Evolutionary conservation across 2,329 filamentous ascomycete genomes (phyloP).

Genomic region (Colletotrichum phormii): DNA sequence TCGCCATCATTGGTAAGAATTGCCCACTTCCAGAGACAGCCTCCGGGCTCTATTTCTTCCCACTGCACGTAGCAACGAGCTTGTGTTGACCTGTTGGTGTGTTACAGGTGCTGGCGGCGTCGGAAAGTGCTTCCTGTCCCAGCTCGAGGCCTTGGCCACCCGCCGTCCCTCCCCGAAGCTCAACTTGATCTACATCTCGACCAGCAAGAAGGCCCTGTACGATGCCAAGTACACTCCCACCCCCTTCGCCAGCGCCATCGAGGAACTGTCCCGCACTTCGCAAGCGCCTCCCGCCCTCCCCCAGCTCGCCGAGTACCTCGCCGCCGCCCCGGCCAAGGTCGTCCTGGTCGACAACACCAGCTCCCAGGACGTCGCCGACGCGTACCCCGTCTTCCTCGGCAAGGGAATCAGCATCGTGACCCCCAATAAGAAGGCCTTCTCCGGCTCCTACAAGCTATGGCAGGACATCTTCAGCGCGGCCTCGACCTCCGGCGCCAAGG

Average conservation of each 20-base stretch:
- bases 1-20: constrained; percentile 63
- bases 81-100: constrained; percentile 13
- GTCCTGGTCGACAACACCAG: constrained; percentile 97
- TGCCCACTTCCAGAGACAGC: not conserved
- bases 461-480: constrained; percentile 85
- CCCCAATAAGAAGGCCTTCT: constrained; percentile 99
- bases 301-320: constrained; percentile 82
- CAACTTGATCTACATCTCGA: constrained; percentile 85
- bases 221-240: constrained; percentile 78
- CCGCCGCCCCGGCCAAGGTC: constrained; percentile 79
- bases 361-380: constrained; percentile 84
- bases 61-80: not conserved
- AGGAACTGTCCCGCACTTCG: constrained; percentile 72
- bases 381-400: constrained; percentile 84
- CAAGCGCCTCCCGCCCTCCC: constrained; percentile 75
- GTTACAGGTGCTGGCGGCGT: constrained; percentile 87
- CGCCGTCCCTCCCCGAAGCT: constrained; percentile 77
- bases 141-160: constrained; percentile 76
- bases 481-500: constrained; percentile 76
- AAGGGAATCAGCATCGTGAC: constrained; percentile 92
- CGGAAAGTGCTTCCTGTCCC: constrained; percentile 88
- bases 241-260: constrained; percentile 68
- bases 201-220: constrained; percentile 85
- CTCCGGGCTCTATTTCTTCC: not conserved
- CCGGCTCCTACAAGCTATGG: constrained; percentile 84